Evolutionary conservation across 805 yeast genomes (phyloP), one percentile per base, ranked within the genome.

Genomic region (Kodamaea kaohsiungensis): DNA sequence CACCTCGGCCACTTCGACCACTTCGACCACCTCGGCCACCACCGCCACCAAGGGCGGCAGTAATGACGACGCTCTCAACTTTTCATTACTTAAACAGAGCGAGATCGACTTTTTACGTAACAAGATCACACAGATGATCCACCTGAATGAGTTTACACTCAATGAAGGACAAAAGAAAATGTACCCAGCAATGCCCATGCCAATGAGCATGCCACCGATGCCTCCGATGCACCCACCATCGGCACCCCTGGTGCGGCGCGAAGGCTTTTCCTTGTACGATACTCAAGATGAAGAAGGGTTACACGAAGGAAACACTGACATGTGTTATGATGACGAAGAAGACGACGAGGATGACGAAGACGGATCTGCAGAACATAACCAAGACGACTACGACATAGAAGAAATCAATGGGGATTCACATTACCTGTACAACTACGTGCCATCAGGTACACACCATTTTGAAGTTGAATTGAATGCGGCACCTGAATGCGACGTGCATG

Each of bases 241-340:
- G 27, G 13, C 27, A 12, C 35, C 35, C 10, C 35, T 30, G 35
- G 35, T 30, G 35, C 27, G 47, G 13, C 51, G 57, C 13, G 60
- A 64, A 40, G 75, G 75, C 2, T 69, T 70, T 50, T 59, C 68
- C 8, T 56, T 69, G 10, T 74, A 73, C 55, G 78, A 69, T 40
- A 71, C 73, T 13, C 58, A 65, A 45, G 78, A 75, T 56, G 78
- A 74, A 59, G 73, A 67, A 53, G 78, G 78, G 1, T 61, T 74
- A 15, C 72, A 71, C 48, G 73, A 65, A 7, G 75, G 70, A 8
- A 67, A 71, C 51, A 56, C 70, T 15, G 63, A 56, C 54, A 18
- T 37, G 48, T 50, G 45, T 27, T 50, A 50, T 35, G 48, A 38
- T 13, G 55, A 56, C 16, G 60, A 59, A n/a, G 69, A 69, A 48